Evolutionary conservation across 2,329 filamentous ascomycete species (phyloP).

Genomic region (Fusarium bactridioides): DNA sequence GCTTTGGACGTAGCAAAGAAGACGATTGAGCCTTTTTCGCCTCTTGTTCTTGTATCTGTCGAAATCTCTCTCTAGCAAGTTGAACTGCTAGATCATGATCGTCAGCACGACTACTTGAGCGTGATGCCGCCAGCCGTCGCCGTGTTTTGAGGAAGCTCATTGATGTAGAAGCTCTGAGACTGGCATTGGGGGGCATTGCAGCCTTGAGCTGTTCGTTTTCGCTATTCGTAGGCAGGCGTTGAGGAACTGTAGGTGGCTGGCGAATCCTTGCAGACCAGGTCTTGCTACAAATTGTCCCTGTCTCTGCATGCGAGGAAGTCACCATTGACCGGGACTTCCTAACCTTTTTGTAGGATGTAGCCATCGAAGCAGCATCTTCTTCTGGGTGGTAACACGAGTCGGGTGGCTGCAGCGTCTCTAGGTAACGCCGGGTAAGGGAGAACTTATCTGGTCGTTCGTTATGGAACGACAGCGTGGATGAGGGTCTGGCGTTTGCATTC

Average conservation of each 20-base stretch:
- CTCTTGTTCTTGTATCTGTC: constrained; percentile 46
- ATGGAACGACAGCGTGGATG: constrained; percentile 23
- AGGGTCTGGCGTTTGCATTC: constrained; percentile 22
- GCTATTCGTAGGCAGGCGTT: constrained; percentile 22
- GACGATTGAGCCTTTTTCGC: constrained; percentile 53
- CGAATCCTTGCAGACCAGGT: constrained; percentile 9
- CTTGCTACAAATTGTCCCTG: constrained; percentile 19
- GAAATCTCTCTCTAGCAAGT: constrained; percentile 48
- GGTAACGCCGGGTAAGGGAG: constrained; percentile 35
- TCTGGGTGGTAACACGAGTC: constrained; percentile 57
- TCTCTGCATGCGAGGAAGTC: constrained; percentile 40
- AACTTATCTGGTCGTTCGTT: constrained; percentile 9
- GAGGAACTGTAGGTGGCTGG: constrained; percentile 13
- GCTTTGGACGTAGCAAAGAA: constrained; percentile 53
- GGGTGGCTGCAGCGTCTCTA: constrained; percentile 42
- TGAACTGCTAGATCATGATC: constrained; percentile 48
- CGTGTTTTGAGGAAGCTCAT: constrained; percentile 60
- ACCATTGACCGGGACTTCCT: constrained; percentile 66
- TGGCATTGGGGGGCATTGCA: background rate
- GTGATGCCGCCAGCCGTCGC: constrained; percentile 35
- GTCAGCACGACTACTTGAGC: constrained; percentile 26
- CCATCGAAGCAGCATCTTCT: constrained; percentile 57
- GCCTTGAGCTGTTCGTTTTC: constrained; percentile 42
- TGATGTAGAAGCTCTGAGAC: constrained; percentile 59
- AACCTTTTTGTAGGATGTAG: constrained; percentile 58